A percentile compares a stretch with the other conserved stretches of the same genome.
Evolutionary conservation across 2,329 filamentous ascomycete genomes (phyloP).

Genomic region (Neonectria ditissima): DNA sequence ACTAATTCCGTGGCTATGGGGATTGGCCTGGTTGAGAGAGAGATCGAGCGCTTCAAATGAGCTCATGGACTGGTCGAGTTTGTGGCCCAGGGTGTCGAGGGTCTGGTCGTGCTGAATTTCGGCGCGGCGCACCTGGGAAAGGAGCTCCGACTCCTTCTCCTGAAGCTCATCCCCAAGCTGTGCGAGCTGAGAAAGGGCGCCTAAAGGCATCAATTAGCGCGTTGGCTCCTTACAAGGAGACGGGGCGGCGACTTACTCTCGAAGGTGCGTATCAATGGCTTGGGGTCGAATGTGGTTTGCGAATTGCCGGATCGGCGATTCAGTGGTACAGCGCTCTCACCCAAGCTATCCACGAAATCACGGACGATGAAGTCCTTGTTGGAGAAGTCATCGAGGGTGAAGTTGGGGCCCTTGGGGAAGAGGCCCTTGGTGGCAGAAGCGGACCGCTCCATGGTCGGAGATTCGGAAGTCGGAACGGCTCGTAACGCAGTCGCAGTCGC

Average conservation of each 20-base stretch:
- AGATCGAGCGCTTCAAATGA: constrained; percentile 92
- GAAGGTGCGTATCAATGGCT: constrained; percentile 95
- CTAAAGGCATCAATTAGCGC: constrained; percentile 51
- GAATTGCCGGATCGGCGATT: constrained; percentile 81
- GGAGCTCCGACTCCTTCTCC: constrained; percentile 88
- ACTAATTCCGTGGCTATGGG: constrained; percentile 49
- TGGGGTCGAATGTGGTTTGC: constrained; percentile 84
- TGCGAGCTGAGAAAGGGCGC: constrained; percentile 75
- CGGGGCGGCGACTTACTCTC: constrained; percentile 67
- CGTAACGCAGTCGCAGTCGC: constrained; percentile 32
- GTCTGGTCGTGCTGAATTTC: constrained; percentile 94
- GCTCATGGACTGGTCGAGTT: constrained; percentile 91
- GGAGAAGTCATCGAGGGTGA: constrained; percentile 89
- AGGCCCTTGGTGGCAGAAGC: constrained; percentile 70
- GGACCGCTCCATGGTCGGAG: constrained; percentile 56
- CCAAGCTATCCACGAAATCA: constrained; percentile 94
- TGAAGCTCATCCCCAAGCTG: constrained; percentile 85
- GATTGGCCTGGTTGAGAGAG: constrained; percentile 74
- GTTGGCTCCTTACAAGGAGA: not conserved
- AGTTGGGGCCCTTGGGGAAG: constrained; percentile 83
- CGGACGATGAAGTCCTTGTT: constrained; percentile 96
- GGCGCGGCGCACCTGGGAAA: constrained; percentile 88
- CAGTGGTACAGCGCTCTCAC: constrained; percentile 83
- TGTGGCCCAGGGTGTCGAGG: constrained; percentile 85
- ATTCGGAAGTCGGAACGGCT: constrained; percentile 34